Conservation (phyloP, 2,329 filamentous ascomycete species). For the Cadophora malorum region DNA sequence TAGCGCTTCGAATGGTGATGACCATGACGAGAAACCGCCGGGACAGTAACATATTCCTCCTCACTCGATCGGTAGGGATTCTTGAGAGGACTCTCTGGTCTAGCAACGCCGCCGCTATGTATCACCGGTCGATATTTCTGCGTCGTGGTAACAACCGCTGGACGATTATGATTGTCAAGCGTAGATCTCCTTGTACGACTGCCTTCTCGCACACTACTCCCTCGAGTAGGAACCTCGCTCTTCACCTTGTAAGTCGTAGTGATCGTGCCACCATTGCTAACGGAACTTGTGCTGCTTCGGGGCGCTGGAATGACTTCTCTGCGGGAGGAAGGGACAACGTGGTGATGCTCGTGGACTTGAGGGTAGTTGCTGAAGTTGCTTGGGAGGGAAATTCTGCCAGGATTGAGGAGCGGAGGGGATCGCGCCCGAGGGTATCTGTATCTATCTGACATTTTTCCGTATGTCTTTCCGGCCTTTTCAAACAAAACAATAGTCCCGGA, state of each 20-base stretch:
- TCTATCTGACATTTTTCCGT: slow-evolving; percentile 16
- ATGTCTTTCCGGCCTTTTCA: neutral
- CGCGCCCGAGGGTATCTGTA: slow-evolving; percentile 46
- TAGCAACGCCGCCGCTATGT: slow-evolving; percentile 42
- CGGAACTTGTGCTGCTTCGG: slow-evolving; percentile 47
- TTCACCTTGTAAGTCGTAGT: slow-evolving; percentile 63
- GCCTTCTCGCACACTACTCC: slow-evolving; percentile 55
- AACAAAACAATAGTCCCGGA: neutral
- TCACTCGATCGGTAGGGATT: slow-evolving; percentile 61
- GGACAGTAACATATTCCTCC: slow-evolving; percentile 60
- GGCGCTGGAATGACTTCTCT: slow-evolving; percentile 46
- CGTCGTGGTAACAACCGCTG: slow-evolving; percentile 59
- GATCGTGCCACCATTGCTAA: slow-evolving; percentile 45
- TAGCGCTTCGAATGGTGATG: slow-evolving; percentile 49
- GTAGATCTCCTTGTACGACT: slow-evolving; percentile 56
- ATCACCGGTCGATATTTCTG: slow-evolving; percentile 45
- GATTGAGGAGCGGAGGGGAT: slow-evolving; percentile 52
- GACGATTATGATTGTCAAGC: slow-evolving; percentile 55
- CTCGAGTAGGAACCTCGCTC: slow-evolving; percentile 57
- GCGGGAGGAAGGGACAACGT: slow-evolving; percentile 55
- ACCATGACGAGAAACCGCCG: slow-evolving; percentile 61
- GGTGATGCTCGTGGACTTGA: slow-evolving; percentile 51
- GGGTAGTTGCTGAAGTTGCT: slow-evolving; percentile 45
- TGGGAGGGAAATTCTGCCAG: slow-evolving; percentile 60
- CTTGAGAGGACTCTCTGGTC: slow-evolving; percentile 57